A percentile compares a stretch with the other conserved stretches of the same genome.
phyloP scores from a whole-genome alignment of 345 rosid genomes.

The Erysimum cheiranthoides region DNA sequence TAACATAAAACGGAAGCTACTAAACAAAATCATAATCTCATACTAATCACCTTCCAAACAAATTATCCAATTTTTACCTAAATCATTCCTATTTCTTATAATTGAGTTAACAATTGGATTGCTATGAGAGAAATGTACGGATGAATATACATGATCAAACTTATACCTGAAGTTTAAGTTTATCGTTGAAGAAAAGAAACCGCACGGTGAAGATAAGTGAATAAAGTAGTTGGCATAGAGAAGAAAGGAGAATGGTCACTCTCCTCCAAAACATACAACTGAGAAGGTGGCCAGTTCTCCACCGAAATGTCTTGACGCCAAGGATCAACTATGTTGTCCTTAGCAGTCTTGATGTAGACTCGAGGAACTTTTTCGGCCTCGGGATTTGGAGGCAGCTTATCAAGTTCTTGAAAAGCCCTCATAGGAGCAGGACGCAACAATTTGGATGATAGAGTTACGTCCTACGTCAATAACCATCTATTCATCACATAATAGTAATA shows the following conservation, averaged over 20 bases:
- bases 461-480: slow-evolving; percentile 38
- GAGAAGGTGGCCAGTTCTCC: slow-evolving; percentile 50
- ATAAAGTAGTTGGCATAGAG: slow-evolving; percentile 47
- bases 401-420: slow-evolving; percentile 27
- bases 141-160: neutral
- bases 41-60: neutral
- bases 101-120: neutral
- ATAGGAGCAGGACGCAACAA: slow-evolving; percentile 44
- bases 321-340: slow-evolving; percentile 37
- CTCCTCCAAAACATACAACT: slow-evolving; percentile 39
- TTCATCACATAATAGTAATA: neutral
- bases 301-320: slow-evolving; percentile 43
- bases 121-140: neutral
- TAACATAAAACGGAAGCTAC: neutral
- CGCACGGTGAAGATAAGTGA: slow-evolving; percentile 38
- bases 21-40: too few relatives aligned
- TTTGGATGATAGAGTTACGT: slow-evolving; percentile 42
- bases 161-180: neutral
- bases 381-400: slow-evolving; percentile 26
- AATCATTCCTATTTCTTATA: too few relatives aligned
- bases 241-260: slow-evolving; percentile 54
- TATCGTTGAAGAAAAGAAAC: slow-evolving; percentile 34
- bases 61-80: too few relatives aligned
- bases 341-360: slow-evolving; percentile 46
- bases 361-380: slow-evolving; percentile 46